Evolutionary conservation across 257 asterid species (phyloP).

Genomic region (Haberlea rhodopensis): DNA sequence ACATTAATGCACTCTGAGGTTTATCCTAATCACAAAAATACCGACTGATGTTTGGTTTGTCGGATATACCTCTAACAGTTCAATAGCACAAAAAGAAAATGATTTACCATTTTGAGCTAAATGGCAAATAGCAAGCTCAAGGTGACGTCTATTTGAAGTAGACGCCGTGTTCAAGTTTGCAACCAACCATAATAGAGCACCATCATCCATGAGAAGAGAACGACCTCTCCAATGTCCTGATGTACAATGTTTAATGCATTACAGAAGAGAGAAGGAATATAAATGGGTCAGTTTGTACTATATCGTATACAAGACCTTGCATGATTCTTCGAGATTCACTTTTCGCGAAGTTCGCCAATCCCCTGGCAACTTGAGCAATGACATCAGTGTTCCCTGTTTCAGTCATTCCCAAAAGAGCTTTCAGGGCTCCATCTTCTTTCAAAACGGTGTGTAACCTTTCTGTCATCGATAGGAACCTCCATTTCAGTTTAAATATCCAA

Average conservation of each 20-base stretch:
- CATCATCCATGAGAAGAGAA: conserved; percentile 75
- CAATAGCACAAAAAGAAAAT: background rate
- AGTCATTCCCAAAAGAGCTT: conserved; percentile 67
- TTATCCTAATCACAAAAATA: background rate
- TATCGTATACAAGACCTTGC: conserved; percentile 50
- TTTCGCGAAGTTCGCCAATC: conserved; percentile 85
- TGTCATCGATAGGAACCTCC: conserved; percentile 30
- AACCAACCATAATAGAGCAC: conserved; percentile 70
- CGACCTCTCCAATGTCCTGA: conserved; percentile 70
- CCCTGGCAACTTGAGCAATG: conserved; percentile 83
- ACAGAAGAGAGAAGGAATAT: conserved; percentile 2
- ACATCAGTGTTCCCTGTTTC: conserved; percentile 62
- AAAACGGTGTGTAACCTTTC: conserved; percentile 60
- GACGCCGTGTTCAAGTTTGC: conserved; percentile 54
- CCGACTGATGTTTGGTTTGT: no score
- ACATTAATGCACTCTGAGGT: background rate
- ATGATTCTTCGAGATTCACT: conserved; percentile 81
- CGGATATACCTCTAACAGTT: background rate
- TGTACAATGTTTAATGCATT: conserved; percentile 22
- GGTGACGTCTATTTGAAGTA: conserved; percentile 66
- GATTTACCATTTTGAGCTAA: conserved; percentile 85
- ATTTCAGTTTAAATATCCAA: conserved; percentile 6
- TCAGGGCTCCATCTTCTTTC: conserved; percentile 78
- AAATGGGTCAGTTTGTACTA: background rate
- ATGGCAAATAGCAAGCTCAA: conserved; percentile 91